Conservation (phyloP, 1,139 yeast species). For the Lodderomyces pseudojiufengensis region DNA sequence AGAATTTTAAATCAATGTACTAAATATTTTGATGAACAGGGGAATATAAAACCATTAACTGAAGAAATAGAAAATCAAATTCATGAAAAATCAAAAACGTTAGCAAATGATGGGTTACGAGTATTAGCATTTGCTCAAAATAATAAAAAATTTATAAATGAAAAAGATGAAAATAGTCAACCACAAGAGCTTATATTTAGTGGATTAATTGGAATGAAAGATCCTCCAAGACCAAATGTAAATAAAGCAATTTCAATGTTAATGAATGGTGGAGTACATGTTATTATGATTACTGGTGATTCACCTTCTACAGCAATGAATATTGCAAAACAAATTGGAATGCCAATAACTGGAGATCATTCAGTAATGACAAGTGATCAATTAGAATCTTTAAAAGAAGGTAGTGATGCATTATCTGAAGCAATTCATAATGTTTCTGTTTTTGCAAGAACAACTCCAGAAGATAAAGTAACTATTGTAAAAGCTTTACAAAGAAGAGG, state of each 20-base stretch:
- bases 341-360: conserved; percentile 66
- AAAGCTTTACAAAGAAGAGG: conserved; percentile 89
- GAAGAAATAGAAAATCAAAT: conserved; percentile 46
- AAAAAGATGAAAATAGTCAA: conserved; percentile 22
- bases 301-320: conserved; percentile 88
- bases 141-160: conserved; percentile 23
- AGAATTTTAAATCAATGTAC: conserved; percentile 62
- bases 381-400: conserved; percentile 67
- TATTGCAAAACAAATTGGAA: conserved; percentile 89
- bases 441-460: conserved; percentile 96
- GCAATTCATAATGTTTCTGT: conserved; percentile 81
- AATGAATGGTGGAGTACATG: conserved; percentile 89
- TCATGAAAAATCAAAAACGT: conserved; percentile 50
- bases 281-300: conserved; percentile 97
- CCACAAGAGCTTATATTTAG: conserved; percentile 66
- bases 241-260: conserved; percentile 65
- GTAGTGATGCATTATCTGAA: conserved; percentile 54
- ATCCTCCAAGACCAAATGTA: conserved; percentile 91
- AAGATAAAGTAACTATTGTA: conserved; percentile 88
- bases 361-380: conserved; percentile 82
- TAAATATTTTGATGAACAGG: conserved; percentile 55
- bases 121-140: conserved; percentile 76
- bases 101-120: conserved; percentile 84
- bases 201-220: conserved; percentile 92
- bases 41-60: conserved; percentile 51